A percentile compares a stretch with the other conserved stretches of the same genome.
Evolutionary conservation across 495 filamentous ascomycete species (phyloP).

Genomic region (Aspergillus incahuasiensis): DNA sequence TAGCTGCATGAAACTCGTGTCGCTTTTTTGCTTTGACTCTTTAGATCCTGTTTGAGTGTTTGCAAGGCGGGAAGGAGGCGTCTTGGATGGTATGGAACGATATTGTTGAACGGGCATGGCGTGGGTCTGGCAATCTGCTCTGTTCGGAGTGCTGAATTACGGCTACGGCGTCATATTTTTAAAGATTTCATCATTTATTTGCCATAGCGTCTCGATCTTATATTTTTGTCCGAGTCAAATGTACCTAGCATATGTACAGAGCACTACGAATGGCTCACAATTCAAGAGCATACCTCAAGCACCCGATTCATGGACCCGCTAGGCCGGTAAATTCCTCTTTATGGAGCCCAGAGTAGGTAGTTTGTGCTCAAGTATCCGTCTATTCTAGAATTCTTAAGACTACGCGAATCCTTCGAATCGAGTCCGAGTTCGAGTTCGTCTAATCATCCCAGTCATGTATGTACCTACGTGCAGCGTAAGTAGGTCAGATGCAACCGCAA

Average conservation of each 20-base stretch:
- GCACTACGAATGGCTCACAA: neutral
- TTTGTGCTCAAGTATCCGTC: too few relatives aligned
- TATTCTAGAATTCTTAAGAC: neutral
- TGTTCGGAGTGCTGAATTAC: neutral
- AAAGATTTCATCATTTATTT: too few relatives aligned
- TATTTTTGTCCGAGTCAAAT: neutral
- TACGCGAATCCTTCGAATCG: too few relatives aligned
- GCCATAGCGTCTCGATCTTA: constrained; percentile 6
- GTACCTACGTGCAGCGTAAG: neutral
- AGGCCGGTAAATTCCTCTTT: too few relatives aligned
- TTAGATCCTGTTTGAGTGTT: neutral
- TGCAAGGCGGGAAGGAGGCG: neutral
- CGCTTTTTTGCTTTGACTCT: constrained; percentile 2
- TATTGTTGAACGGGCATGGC: constrained; percentile 3
- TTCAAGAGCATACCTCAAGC: neutral
- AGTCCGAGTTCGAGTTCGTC: neutral
- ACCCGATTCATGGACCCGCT: too few relatives aligned
- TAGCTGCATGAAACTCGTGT: constrained; percentile 1
- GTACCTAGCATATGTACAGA: neutral
- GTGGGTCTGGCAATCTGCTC: neutral
- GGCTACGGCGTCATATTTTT: too few relatives aligned
- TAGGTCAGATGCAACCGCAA: neutral
- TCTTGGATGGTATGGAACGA: neutral
- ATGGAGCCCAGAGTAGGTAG: neutral
- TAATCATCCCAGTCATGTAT: neutral